phyloP scores from a whole-genome alignment of 306 rosid genomes.

The Cucumis melo region DNA sequence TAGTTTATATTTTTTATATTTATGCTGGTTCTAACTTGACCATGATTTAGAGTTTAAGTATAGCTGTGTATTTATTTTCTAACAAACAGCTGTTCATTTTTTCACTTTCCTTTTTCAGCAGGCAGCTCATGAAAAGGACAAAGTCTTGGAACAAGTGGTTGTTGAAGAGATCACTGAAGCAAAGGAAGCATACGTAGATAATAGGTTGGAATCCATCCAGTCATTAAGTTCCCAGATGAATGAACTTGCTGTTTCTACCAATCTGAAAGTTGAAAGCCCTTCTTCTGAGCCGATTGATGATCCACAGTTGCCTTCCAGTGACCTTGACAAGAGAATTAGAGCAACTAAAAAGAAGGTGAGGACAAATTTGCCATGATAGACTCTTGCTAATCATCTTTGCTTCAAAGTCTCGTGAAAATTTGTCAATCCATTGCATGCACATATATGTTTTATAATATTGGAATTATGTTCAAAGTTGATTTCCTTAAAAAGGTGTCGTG shows the following conservation, averaged over 20 bases:
- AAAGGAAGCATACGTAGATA: conserved; percentile 6
- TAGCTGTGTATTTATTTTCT: neutral
- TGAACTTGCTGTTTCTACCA: conserved; percentile 45
- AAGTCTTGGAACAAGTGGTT: conserved; percentile 20
- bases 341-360: conserved; percentile 76
- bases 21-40: neutral
- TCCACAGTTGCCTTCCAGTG: conserved; percentile 33
- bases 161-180: conserved; percentile 30
- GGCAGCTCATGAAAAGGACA: conserved; percentile 68
- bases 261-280: conserved; percentile 27
- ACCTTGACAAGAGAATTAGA: conserved; percentile 65
- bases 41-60: neutral
- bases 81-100: neutral
- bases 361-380: neutral
- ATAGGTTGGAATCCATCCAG: conserved; percentile 20
- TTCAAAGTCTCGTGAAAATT: neutral
- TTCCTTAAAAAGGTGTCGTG: neutral
- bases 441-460: neutral
- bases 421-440: neutral
- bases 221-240: conserved; percentile 45
- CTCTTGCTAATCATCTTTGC: neutral
- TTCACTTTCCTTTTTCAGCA: conserved; percentile 20
- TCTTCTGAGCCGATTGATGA: conserved; percentile 30
- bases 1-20: neutral
- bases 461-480: neutral